Evolutionary conservation across 2,329 filamentous ascomycete genomes (phyloP), one percentile per base, ranked within the genome.

Genomic region (Stagonosporopsis cucurbitacearum): DNA sequence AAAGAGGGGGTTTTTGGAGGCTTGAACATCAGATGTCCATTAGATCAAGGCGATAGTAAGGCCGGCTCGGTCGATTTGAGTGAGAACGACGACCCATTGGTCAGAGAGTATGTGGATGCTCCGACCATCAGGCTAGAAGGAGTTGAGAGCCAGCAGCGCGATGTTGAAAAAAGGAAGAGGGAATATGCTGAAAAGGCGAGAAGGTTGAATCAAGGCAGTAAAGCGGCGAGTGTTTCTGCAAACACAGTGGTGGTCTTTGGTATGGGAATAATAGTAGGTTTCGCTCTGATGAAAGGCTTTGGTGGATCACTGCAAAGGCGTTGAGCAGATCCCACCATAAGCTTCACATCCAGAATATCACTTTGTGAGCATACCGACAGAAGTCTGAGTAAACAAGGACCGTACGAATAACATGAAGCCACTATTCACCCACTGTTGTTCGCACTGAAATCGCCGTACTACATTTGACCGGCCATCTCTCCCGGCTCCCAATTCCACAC

Each of bases 11-110:
- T 58, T 6, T 60, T 69, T 19, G 60, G 66, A 3, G 61, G 62
- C 0, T 41, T 75, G n/a, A 75, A 75, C 49, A 63, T 75, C 12
- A 66, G 63, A 9, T 58, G 52, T 53, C 73, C 73, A 26, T 36
- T 75, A 9, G 69, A 74, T n/a, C 63, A 72, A 11, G 71, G 68
- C 1, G 58, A 48, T 6, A 52, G 45, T 9, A 47, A 51, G n/a
- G 58, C 60, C 15, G 54, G 50, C 1, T 69, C 62, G 62, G 42
- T 71, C 15, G 65, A 72, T 59, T 22, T 73, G 25, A 68, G 58
- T 26, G 57, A 50, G 13, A 59, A 47, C 6, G 45, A 60, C 4
- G 70, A 74, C 53, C 46, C 58, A 2, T 26, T 74, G n/a, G 41
- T 73, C 0, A 43, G 45, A 9, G 65, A 66, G 1, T 73, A 68